phyloP scores from a whole-genome alignment of 148 eudicot genomes.

The Chenopodium berlandieri region DNA sequence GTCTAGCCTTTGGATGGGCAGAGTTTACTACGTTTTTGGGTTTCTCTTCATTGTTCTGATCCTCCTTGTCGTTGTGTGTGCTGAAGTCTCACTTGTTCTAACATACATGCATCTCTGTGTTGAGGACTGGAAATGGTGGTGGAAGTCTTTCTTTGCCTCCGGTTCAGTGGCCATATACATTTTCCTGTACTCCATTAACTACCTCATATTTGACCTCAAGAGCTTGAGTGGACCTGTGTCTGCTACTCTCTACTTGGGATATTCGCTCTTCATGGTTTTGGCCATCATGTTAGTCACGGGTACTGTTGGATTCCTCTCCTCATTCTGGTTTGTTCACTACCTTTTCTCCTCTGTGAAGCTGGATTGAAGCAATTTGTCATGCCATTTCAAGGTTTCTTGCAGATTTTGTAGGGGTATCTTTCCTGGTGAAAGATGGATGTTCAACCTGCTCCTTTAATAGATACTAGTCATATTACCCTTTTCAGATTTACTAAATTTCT shows the following conservation, averaged over 20 bases:
- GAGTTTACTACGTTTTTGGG: slow-evolving; percentile 81
- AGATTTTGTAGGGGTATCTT: background rate
- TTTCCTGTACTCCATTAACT: slow-evolving; percentile 70
- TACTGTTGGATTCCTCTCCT: slow-evolving; percentile 76
- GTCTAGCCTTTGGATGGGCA: slow-evolving; percentile 88
- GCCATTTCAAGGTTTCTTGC: slow-evolving; percentile 4
- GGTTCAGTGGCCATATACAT: slow-evolving; percentile 85
- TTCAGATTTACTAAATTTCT: slow-evolving; percentile 22
- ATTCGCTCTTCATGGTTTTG: slow-evolving; percentile 72
- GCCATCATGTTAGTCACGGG: slow-evolving; percentile 82
- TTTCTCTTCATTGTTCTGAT: slow-evolving; percentile 64
- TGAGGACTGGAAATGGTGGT: slow-evolving; percentile 91
- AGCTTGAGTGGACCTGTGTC: slow-evolving; percentile 82
- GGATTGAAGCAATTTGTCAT: slow-evolving; percentile 36
- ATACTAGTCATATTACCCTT: slow-evolving; percentile 11
- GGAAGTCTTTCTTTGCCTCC: slow-evolving; percentile 89
- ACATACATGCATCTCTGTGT: slow-evolving; percentile 88
- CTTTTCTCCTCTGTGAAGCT: slow-evolving; percentile 83
- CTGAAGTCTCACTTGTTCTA: slow-evolving; percentile 72
- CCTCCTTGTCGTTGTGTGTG: slow-evolving; percentile 73
- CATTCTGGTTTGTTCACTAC: slow-evolving; percentile 85
- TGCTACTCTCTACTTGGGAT: slow-evolving; percentile 77
- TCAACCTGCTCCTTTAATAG: slow-evolving; percentile 16
- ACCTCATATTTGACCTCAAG: slow-evolving; percentile 73
- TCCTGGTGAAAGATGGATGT: slow-evolving; percentile 4